Evolutionary conservation across 352 stramenopile species (phyloP), one percentile per base, ranked within the genome.

Genomic region (Globisporangium parvum): DNA sequence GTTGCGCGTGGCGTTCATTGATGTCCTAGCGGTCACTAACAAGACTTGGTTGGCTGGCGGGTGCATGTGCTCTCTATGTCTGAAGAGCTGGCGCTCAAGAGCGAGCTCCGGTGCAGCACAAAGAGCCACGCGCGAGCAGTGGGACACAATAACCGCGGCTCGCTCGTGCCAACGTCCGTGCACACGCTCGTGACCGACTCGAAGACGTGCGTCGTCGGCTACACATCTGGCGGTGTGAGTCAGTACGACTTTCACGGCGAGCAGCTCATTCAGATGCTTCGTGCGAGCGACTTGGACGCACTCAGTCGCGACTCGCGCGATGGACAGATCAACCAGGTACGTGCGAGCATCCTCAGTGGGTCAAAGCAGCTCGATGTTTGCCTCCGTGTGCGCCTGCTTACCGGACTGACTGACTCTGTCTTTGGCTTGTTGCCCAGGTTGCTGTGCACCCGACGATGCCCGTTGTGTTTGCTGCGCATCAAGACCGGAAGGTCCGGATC

Each of bases 381-480:
- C 18, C 33, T 51, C 20, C 18, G 15, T n/a, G 47, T 18, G 37
- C 17, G 14, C 66, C 31, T 18, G 63, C 62, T 3, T 20, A n/a
- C n/a, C n/a, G 28, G 31, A n/a, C 20, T 37, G 17, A 15, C 49
- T 40, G 49, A 45, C 31, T 24, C 28, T 35, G 11, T 26, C 57
- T 47, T 51, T 15, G 24, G 53, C 23, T 17, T 47, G 23, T 24
- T 52, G 20, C 50, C 35, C 18, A 47, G 77, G 50, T 89, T 37
- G 64, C 73, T 28, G 73, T 86, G 15, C 85, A 95, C 53, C 85
- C 85, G 9, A 93, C 79, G 5, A 92, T 95, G 82, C 85, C 85
- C 6, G 59, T 95, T 12, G 78, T 80, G 41, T 80, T 95, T 60
- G 85, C 77, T 47, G 85, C 79, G 6, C 85, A 95, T 47, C 79